Evolutionary conservation across 75 land plant genomes (phyloP), one percentile per base, ranked within the genome.

Genomic region (Sequoia sempervirens): DNA sequence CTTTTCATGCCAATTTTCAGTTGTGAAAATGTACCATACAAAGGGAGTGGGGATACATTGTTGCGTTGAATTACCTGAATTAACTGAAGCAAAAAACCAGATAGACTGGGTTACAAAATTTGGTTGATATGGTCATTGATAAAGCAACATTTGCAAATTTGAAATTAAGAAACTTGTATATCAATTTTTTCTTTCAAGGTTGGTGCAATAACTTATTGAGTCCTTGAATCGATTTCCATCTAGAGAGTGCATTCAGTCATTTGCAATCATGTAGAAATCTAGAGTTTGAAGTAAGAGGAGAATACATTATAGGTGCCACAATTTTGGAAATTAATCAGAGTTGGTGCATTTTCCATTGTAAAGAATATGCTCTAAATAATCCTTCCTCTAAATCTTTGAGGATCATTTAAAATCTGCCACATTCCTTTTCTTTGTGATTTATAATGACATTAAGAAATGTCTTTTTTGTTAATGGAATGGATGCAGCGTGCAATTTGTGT

Each of bases 401-500:
- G 66, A 5, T 61, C 66, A 23, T 61, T 61, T 61, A 26, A 20
- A 23, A 26, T 18, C 61, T 61, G 66, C 66, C 28, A 61, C n/a
- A 61, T 61, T 4, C 6, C 66, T 61, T 61, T 28, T 61, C n/a
- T 61, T 8, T 20, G 66, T 61, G 26, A 23, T 61, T 6, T 61
- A 8, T 61, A 23, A 61, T 61, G 66, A 23, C 26, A 23, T 20
- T 18, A 18, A 5, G 28, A 26, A 23, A 61, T 61, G 85, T 97
- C 50, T 86, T 97, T 78, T 94, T 95, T 84, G 96, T 98, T 82
- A 85, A 70, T 79, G 94, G 92, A 89, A 93, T 97, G 88, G 93
- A 95, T 89, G 87, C 89, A 91, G 96, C 93, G 94, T 97, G 92
- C 82, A 85, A 4, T 52, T 79, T 46, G 9, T 2, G 36, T 78